Evolutionary conservation across 495 filamentous ascomycete species (phyloP).

Genomic region (Massariosphaeria phaeospora): DNA sequence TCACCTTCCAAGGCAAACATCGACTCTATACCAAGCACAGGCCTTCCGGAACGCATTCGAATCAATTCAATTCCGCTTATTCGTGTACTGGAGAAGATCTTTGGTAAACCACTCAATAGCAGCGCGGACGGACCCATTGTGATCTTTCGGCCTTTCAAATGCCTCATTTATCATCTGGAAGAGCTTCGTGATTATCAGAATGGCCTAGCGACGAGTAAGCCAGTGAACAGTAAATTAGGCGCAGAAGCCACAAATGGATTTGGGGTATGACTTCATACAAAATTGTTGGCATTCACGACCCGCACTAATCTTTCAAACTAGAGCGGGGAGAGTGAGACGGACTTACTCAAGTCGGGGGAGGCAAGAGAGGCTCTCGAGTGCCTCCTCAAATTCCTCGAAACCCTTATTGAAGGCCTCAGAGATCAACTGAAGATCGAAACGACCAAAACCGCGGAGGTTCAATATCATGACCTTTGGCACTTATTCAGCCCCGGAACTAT

Average conservation of each 20-base stretch:
- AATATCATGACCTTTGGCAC: not conserved
- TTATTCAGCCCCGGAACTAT: not conserved
- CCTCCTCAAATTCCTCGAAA: slow-evolving; percentile 1
- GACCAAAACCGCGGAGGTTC: not conserved
- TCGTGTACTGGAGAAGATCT: not conserved
- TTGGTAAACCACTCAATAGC: not conserved
- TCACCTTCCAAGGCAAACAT: not conserved
- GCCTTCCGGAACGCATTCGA: not conserved
- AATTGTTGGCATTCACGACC: no score
- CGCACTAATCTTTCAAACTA: no score
- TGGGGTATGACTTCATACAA: no score
- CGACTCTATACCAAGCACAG: not conserved
- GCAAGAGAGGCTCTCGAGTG: not conserved
- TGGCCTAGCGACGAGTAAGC: not conserved
- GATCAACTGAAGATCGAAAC: not conserved
- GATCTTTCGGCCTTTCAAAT: not conserved
- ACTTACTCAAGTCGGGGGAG: not conserved
- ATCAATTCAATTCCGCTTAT: not conserved
- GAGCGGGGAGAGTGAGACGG: not conserved
- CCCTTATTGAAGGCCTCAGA: not conserved
- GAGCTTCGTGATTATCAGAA: not conserved
- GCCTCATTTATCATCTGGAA: not conserved
- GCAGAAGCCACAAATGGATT: no score
- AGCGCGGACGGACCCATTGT: not conserved
- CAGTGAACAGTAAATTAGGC: not conserved